phyloP scores from a whole-genome alignment of 345 rosid species.

The Melaleuca quinquenervia region DNA sequence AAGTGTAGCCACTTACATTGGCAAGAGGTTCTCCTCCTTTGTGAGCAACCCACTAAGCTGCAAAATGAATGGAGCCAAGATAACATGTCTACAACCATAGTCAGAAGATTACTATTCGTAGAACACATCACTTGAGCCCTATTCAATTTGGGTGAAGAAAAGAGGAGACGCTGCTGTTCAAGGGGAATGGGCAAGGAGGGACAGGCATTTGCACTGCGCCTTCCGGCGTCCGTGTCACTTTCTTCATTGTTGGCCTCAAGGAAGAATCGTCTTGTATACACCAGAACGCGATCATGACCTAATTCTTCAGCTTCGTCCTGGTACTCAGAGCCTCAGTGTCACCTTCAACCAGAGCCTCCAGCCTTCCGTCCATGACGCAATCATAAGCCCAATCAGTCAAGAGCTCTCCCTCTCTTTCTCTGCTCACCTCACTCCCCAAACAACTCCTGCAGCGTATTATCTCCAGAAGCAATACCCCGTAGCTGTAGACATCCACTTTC shows the following conservation, averaged over 20 bases:
- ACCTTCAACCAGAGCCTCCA: conserved; percentile 13
- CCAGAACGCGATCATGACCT: conserved; percentile 30
- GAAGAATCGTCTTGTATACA: conserved; percentile 34
- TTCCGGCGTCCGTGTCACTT: conserved; percentile 40
- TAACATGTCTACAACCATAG: neutral
- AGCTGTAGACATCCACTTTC: conserved; percentile 22
- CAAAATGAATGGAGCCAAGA: neutral
- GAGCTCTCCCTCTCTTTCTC: conserved; percentile 19
- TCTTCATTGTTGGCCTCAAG: conserved; percentile 33
- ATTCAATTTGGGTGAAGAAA: neutral
- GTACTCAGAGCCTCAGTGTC: conserved; percentile 7
- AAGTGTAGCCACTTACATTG: neutral
- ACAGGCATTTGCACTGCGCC: conserved; percentile 14
- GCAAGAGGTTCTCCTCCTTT: neutral
- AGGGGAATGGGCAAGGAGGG: conserved; percentile 10
- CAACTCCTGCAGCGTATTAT: conserved; percentile 7
- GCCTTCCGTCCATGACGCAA: conserved; percentile 15
- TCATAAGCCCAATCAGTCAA: conserved; percentile 36
- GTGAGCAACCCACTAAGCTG: neutral
- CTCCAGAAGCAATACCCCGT: conserved; percentile 20
- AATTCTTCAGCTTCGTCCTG: neutral
- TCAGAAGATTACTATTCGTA: neutral
- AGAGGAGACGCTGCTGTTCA: neutral
- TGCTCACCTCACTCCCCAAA: neutral
- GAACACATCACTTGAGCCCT: neutral